Percentiles rank a stretch among this genome's conserved stretches.
Conservation (phyloP, 306 rosid species). For the Rubus parviflorus region DNA sequence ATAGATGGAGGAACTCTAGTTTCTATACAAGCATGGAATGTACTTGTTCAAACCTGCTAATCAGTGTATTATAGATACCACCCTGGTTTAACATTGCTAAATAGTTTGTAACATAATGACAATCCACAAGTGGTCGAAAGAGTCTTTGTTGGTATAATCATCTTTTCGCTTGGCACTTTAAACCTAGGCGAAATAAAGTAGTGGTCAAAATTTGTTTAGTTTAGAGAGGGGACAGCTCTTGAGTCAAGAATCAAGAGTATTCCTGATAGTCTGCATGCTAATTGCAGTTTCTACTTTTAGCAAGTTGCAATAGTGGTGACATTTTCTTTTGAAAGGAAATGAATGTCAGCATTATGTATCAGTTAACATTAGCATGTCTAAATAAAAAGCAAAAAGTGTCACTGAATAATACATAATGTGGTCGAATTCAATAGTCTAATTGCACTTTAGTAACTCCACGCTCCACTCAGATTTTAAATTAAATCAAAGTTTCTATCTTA, state of each 20-base stretch:
- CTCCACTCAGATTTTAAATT: not conserved
- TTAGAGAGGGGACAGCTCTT: not conserved
- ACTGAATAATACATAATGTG: not conserved
- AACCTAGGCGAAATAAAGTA: not conserved
- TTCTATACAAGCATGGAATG: not conserved
- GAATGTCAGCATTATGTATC: not conserved
- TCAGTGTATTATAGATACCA: not conserved
- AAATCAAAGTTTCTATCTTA: no score
- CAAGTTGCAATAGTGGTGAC: not conserved
- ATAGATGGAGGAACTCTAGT: slow-evolving; percentile 1
- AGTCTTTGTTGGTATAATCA: not conserved
- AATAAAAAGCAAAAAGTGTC: not conserved
- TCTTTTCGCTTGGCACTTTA: not conserved
- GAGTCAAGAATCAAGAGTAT: not conserved
- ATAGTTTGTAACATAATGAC: not conserved
- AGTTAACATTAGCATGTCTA: not conserved
- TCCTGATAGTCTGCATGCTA: not conserved
- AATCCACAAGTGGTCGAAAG: not conserved
- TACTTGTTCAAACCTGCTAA: not conserved
- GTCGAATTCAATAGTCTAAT: not conserved
- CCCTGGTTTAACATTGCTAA: not conserved
- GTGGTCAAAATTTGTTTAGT: not conserved
- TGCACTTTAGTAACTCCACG: not conserved
- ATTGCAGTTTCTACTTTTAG: not conserved
- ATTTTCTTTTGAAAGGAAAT: not conserved